Evolutionary conservation across 768 basidiomycete species (phyloP).

Genomic region (Serpula lacrymans): DNA sequence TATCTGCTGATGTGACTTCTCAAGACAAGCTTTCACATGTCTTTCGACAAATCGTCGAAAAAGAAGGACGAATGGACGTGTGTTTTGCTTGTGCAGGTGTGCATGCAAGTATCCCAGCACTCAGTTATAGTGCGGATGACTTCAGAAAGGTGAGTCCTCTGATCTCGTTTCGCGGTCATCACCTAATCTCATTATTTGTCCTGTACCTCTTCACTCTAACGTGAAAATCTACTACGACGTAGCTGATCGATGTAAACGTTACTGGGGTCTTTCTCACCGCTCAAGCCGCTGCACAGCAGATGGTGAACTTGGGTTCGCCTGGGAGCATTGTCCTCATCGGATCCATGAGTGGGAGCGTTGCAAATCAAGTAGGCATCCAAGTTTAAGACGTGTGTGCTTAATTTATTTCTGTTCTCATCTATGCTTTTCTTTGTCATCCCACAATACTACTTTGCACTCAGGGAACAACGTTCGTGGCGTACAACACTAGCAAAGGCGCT

Average conservation of each 20-base stretch:
- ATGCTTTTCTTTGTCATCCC: too few species aligned
- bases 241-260: constrained; percentile 67
- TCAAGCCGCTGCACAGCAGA: constrained; percentile 57
- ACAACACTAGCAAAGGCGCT: constrained; percentile 75
- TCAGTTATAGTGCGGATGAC: constrained; percentile 61
- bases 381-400: too few species aligned
- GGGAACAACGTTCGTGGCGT: constrained; percentile 75
- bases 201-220: too few species aligned
- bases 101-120: too few species aligned
- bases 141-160: constrained; percentile 57
- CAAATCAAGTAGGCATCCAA: constrained; percentile 59
- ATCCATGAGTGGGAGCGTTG: constrained; percentile 64
- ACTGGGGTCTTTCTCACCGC: constrained; percentile 60
- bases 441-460: constrained; percentile 21
- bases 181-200: too few species aligned
- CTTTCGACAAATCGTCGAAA: constrained; percentile 58
- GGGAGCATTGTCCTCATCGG: constrained; percentile 61
- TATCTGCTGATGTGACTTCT: constrained; percentile 60
- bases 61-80: constrained; percentile 69
- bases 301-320: constrained; percentile 42
- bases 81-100: constrained; percentile 80
- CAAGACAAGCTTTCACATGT: constrained; percentile 57
- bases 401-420: too few species aligned
- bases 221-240: too few species aligned
- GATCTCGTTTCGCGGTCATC: neutral